A percentile compares a stretch with the other conserved stretches of the same genome.
These are phyloP conservation scores for Suhomyces kunorum DNA, from an alignment of 1,139 yeast species.

Conservation along the genomic window DNA sequence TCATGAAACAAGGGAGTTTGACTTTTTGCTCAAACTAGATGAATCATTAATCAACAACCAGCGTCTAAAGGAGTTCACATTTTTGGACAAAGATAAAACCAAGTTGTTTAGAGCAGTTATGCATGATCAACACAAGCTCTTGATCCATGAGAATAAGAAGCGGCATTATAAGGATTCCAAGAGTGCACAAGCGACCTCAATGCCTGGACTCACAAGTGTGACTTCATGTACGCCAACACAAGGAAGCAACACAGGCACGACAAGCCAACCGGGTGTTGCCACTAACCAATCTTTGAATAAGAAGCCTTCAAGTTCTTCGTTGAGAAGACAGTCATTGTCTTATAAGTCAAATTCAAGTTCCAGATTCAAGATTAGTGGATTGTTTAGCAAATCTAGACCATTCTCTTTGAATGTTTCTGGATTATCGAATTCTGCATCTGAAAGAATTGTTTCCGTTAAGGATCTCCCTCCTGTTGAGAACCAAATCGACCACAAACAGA, in stretches of 20 bases:
- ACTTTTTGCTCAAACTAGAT: slow-evolving; percentile 45
- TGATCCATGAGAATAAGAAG: slow-evolving; percentile 39
- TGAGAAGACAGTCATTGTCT: slow-evolving; percentile 44
- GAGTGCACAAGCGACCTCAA: background rate
- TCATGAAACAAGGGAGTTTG: slow-evolving; percentile 48
- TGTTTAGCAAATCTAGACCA: slow-evolving; percentile 42
- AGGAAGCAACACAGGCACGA: slow-evolving; percentile 2
- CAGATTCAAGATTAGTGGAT: slow-evolving; percentile 47
- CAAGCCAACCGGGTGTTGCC: background rate
- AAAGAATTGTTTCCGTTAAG: slow-evolving; percentile 50
- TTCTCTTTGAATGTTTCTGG: slow-evolving; percentile 33
- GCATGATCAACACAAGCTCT: slow-evolving; percentile 38
- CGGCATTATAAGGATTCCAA: slow-evolving; percentile 27
- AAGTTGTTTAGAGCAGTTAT: slow-evolving; percentile 36
- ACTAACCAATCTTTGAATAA: slow-evolving; percentile 23
- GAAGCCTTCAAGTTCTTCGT: slow-evolving; percentile 35
- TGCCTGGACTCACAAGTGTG: slow-evolving; percentile 1
- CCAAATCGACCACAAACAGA: slow-evolving; percentile 47
- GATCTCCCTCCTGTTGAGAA: slow-evolving; percentile 61
- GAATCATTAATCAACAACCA: slow-evolving; percentile 36
- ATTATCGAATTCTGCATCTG: slow-evolving; percentile 33
- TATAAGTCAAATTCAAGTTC: slow-evolving; percentile 41
- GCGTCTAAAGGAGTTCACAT: slow-evolving; percentile 30
- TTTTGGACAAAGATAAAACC: slow-evolving; percentile 29
- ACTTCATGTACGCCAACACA: background rate